These are phyloP conservation scores for Candida insectorum DNA, from an alignment of 805 yeast genomes.

Conservation along the genomic window DNA sequence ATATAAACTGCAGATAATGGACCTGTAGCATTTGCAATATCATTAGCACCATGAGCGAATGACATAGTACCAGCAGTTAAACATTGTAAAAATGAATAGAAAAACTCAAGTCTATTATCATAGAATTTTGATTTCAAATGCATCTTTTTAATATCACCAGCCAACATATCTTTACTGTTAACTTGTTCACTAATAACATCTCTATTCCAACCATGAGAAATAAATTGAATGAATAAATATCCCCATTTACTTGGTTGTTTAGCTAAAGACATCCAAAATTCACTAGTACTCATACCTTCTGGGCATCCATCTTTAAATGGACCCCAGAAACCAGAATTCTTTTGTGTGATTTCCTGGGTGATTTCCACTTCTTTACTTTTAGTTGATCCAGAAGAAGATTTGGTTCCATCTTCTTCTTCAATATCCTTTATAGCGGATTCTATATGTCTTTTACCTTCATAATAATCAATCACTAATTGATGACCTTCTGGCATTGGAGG, in stretches of 20 bases:
- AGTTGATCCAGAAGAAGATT: conserved; percentile 8
- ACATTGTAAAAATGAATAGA: conserved; percentile 66
- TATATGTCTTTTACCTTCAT: conserved; percentile 53
- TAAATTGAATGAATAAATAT: conserved; percentile 33
- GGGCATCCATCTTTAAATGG: conserved; percentile 9
- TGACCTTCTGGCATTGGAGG: conserved; percentile 67
- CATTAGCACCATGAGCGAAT: conserved; percentile 80
- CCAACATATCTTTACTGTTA: conserved; percentile 31
- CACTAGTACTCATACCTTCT: conserved; percentile 26
- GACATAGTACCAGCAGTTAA: conserved; percentile 78
- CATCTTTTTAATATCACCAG: conserved; percentile 47
- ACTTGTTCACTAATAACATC: conserved; percentile 57
- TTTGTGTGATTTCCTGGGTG: conserved; percentile 4
- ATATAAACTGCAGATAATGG: conserved; percentile 65
- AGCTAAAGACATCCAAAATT: conserved; percentile 39
- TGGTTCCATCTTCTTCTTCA: conserved; percentile 10
- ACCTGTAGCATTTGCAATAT: conserved; percentile 75
- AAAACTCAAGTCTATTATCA: conserved; percentile 66
- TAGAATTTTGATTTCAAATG: conserved; percentile 61
- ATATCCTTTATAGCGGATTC: conserved; percentile 7
- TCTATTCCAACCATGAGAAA: conserved; percentile 59
- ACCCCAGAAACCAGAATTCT: conserved; percentile 1
- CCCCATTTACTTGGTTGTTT: conserved; percentile 56
- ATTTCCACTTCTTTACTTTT: conserved; percentile 7
- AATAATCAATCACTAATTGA: conserved; percentile 57